Evolutionary conservation across 352 stramenopile genomes (phyloP), one percentile per base, ranked within the genome.

Genomic region (Elongisporangium prolatum): DNA sequence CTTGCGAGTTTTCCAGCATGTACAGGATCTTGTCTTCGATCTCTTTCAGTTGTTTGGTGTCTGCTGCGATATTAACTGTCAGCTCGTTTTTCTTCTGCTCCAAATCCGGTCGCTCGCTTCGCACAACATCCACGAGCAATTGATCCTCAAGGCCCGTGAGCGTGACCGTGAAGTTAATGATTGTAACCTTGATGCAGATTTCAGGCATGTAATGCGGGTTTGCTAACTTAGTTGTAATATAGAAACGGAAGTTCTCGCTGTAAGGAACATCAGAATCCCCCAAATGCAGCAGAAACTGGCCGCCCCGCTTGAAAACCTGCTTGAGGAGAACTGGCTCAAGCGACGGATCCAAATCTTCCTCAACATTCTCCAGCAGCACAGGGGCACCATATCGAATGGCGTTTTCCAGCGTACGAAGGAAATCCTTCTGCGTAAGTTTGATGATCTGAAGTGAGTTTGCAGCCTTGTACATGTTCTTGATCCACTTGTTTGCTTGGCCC

Each of bases 141-240:
- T 98, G 93, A 54, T 98, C 93, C 50, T 98, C 92, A 0, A 98
- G 68, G 0, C 93, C 93, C 7, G 80, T 89, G 48, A 96, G 74
- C 9, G 93, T 98, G 21, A 98, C 92, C 1, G 93, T 98, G 49
- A 98, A 98, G 69, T 98, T 98, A 62, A 98, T 95, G 25, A 98
- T 75, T 2, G 92, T 98, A 20, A 97, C 91, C 70, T 98, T 98
- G 67, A 97, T 96, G 61, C 92, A 97, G 56, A 98, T 88, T 58
- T 98, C 93, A 17, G 93, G 92, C 84, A 97, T 95, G 72, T 98
- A 98, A 55, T 98, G 88, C 34, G 93, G 93, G 58, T 98, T 98
- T 0, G 87, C 82, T 3, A 98, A 79, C 63, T 98, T 98, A 21
- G 93, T 98, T 25, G 93, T 98, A 55, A 98, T 96, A 63, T 95